Base-by-base conservation (phyloP, 495 filamentous ascomycete species). In the Evernia prunastri region DNA sequence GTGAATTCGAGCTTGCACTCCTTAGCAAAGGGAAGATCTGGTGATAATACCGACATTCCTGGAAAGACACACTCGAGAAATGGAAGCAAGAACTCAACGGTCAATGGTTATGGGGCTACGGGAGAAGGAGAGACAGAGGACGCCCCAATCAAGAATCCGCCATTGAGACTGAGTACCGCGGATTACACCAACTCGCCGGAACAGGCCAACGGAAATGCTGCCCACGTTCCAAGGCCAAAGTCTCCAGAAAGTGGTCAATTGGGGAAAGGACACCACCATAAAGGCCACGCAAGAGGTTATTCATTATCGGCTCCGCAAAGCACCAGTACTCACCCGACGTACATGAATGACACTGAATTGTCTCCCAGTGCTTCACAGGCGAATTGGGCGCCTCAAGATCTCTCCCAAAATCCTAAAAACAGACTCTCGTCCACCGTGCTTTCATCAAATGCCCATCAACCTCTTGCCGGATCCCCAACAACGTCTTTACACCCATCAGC, bases 341-440 rank as follows among this genome's bases (percentile, higher is more conserved):
- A 56, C 29, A 49, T 47, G 18, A 62, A 42, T 27, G 63, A 59
- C 49, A 43, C 59, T 31, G 59, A 71, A 35, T 18, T 73, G 20
- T 68, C 71, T 20, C 66, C 76, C 57, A 76, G 75, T 60, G 72
- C 74, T 20, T 71, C 75, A 17, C 69, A 75, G 39, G 67, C 69
- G 39, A 61, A 66, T 36, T 60, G 67, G 23, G 68, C 67, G 64
- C 39, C 66, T 73, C 40, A 70, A 71, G 61, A 74, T 68, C 68
- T 77, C 76, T 1, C 73, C 78, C 43, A 77, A 73, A 68, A 71
- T 67, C 71, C 68, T 66, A 74, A 69, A 78, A 70, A 68, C 69
- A 64, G 89, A 67, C 87, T 87, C 63, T 93, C 91, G 10, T 91
- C 90, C 9, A 89, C 90, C 20, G 84, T 91, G 0, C 77, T 82